Conservation (phyloP, 192 early-diverging fungal species). For the Linderina pennispora region DNA sequence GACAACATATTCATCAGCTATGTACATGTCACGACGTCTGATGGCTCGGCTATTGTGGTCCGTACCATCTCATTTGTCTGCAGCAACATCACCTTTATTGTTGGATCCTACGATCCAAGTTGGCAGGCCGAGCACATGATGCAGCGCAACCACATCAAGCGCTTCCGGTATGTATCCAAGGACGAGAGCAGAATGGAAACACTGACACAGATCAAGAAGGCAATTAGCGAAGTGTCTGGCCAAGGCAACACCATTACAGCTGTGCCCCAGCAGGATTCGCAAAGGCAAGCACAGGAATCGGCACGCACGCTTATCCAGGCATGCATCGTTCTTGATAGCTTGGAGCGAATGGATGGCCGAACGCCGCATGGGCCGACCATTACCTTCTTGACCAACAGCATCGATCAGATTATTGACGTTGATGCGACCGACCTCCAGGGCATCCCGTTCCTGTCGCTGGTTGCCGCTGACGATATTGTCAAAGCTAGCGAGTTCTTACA, state of each 20-base stretch:
- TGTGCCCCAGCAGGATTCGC: neutral
- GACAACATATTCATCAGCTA: slow-evolving; percentile 5
- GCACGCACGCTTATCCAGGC: slow-evolving; percentile 1
- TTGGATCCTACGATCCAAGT: neutral
- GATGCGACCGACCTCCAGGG: slow-evolving; percentile 21
- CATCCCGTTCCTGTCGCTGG: slow-evolving; percentile 9
- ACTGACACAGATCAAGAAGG: too few species aligned
- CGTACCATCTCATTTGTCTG: slow-evolving; percentile 19
- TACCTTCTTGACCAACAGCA: slow-evolving; percentile 15
- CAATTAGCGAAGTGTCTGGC: too few species aligned
- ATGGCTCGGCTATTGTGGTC: neutral
- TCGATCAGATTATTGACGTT: slow-evolving; percentile 7
- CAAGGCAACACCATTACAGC: neutral
- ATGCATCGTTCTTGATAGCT: slow-evolving; percentile 17
- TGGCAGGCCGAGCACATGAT: neutral
- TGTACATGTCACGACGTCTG: neutral
- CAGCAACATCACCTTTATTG: slow-evolving; percentile 15
- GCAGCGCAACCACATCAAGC: neutral
- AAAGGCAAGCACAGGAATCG: neutral
- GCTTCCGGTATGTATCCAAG: neutral
- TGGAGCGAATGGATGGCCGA: neutral
- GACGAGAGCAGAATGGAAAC: neutral
- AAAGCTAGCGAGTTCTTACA: slow-evolving; percentile 8
- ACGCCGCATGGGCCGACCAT: slow-evolving; percentile 12
- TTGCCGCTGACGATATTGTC: slow-evolving; percentile 6